Base-by-base conservation (phyloP, 768 basidiomycete genomes). In the Ephemerocybe angulata region DNA sequence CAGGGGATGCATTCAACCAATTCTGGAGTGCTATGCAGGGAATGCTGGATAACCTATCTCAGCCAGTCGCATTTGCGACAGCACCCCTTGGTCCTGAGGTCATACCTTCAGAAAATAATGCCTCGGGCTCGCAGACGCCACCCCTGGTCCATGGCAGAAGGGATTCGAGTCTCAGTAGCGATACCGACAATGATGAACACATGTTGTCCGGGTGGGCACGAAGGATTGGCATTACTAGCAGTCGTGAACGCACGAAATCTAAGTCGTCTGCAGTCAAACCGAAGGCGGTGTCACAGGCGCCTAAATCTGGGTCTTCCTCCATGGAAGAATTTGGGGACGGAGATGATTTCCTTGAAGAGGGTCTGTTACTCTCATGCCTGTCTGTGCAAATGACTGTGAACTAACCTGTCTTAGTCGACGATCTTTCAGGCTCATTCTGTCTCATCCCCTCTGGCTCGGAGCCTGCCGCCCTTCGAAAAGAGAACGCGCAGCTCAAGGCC, bases 21-120 rank as follows among this genome's bases (percentile, higher is more conserved):
- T 93, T 93, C 64, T 93, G 91, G 91, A 84, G 81, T 60, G 88
- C 88, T 47, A 87, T 92, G 76, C 89, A 93, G 68, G 88, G 85
- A 37, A 86, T 91, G 83, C 69, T 93, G 43, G 89, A 93, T 62
- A 87, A 90, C 62, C 76, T 93, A n/a, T 87, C 88, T 3, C 88
- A 90, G 62, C 87, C 87, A 3, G 84, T 89, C 8, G 91, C 91
- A 15, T 93, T 93, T 63, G 83, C 90, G 4, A 90, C 88, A 6
- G 85, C 86, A 13, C 90, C 92, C 15, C 77, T 93, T 21, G 81
- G 80, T 40, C 70, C 73, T 42, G 68, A 71, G 8, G 76, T 76
- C 47, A 62, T 65, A 43, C 38, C 62, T 24, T 51, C 67, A 22
- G 61, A 68, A 3, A 40, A 58, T 3, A 40, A 48, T 29, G 52